Evolutionary conservation across 805 yeast species (phyloP), one percentile per base, ranked within the genome.

Genomic region (Wickerhamia fluorescens): DNA sequence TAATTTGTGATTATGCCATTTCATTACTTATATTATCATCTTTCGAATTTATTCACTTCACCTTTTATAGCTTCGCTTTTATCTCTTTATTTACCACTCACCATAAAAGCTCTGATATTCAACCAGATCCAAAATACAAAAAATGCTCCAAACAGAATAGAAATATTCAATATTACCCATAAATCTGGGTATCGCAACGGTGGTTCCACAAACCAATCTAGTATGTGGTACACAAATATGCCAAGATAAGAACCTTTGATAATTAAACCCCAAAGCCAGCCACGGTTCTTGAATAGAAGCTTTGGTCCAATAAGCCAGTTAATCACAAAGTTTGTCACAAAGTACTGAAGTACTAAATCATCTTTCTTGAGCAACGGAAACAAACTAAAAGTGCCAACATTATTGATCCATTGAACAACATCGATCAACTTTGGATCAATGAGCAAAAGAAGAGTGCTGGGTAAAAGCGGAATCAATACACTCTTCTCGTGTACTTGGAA

Each of bases 401-500:
- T 92, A 43, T 78, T 78, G 36, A 89, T 74, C 96, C 97, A 92
- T 30, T 78, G 75, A 2, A 84, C 73, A 59, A 85, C 71, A 3
- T 89, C 75, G n/a, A 76, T 66, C 12, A 75, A 72, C 37, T 73
- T 65, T 24, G 75, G 61, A 34, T 74, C 73, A 18, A 68, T 59
- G 25, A 74, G 63, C 25, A 40, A 72, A 61, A 88, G 56, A 31
- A 92, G 58, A 0, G 92, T 75, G 7, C 86, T 73, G 4, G 97
- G 97, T 43, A 92, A 50, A 40, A 92, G 65, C 1, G 98, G 97
- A 3, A 92, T 71, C 34, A 92, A 58, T 10, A 92, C 88, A 0
- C 92, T 73, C 57, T 92, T 92, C 56, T 92, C 97, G 51, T 92
- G 98, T 4, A 92, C 97, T 52, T 89, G 97, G 63, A 86, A 92